Percentiles rank a stretch among this genome's conserved stretches.
phyloP scores from a whole-genome alignment of 1,284 basidiomycete species.

The Cutaneotrichosporon daszewskae region DNA sequence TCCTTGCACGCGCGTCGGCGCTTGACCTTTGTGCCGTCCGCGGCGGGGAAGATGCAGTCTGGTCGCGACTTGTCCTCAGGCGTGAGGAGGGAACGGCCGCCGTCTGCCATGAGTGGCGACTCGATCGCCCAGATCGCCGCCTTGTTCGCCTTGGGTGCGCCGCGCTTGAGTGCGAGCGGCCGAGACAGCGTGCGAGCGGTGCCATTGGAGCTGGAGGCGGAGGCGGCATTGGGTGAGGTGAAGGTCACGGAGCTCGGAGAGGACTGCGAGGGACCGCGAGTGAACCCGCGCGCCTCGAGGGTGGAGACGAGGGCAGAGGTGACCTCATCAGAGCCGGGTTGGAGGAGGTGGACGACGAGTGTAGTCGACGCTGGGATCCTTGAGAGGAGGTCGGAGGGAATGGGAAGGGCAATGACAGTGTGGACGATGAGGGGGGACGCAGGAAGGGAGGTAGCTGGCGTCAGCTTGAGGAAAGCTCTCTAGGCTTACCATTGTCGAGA shows the following conservation, averaged over 20 bases:
- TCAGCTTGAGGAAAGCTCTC: background rate
- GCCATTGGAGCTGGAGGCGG: conserved; percentile 6
- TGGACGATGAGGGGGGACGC: conserved; percentile 35
- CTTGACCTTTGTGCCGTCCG: conserved; percentile 45
- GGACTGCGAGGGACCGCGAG: conserved; percentile 26
- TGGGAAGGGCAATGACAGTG: conserved; percentile 43
- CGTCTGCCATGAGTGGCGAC: conserved; percentile 41
- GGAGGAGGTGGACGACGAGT: conserved; percentile 33
- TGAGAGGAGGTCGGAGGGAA: conserved; percentile 33
- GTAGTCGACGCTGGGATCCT: conserved; percentile 39
- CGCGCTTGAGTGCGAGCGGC: conserved; percentile 37
- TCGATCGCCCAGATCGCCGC: conserved; percentile 47
- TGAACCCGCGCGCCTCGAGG: conserved; percentile 26
- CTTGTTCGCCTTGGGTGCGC: conserved; percentile 35
- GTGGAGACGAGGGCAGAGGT: conserved; percentile 13
- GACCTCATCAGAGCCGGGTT: conserved; percentile 26
- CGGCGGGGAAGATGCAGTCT: conserved; percentile 43
- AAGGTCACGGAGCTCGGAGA: conserved; percentile 27
- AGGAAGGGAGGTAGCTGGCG: conserved; percentile 42
- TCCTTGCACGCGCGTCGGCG: conserved; percentile 74
- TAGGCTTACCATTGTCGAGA: conserved; percentile 41
- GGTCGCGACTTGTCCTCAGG: conserved; percentile 51
- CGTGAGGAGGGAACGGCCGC: conserved; percentile 51
- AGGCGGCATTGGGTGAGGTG: conserved; percentile 31
- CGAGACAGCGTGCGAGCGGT: conserved; percentile 15